A percentile compares a stretch with the other conserved stretches of the same genome.
Conservation (phyloP, 805 yeast species). For the Pichia occidentalis region DNA sequence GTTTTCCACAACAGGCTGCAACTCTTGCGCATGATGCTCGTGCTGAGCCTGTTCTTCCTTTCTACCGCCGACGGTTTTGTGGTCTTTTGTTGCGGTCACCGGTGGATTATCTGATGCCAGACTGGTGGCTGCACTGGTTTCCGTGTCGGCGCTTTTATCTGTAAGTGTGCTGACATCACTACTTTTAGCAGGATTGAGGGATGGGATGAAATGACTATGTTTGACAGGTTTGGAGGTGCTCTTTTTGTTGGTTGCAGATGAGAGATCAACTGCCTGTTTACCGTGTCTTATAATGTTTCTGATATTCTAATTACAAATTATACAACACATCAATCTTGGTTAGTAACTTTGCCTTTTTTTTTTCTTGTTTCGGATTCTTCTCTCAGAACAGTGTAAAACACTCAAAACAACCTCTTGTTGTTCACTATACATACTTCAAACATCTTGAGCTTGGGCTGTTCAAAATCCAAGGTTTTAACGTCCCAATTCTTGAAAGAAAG, state of each 20-base stretch:
- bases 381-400: no score
- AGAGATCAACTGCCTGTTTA: conserved; percentile 27
- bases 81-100: not conserved
- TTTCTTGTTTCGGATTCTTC: no score
- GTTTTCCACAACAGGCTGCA: conserved; percentile 28
- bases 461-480: no score
- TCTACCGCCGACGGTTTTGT: not conserved
- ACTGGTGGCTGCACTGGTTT: not conserved
- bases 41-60: conserved; percentile 1
- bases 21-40: conserved; percentile 21
- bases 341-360: not conserved
- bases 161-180: not conserved
- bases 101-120: conserved; percentile 14
- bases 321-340: not conserved
- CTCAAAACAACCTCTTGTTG: no score
- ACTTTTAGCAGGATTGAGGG: not conserved
- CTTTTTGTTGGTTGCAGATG: not conserved
- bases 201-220: no score
- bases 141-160: not conserved
- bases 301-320: conserved; percentile 27
- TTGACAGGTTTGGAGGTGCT: no score
- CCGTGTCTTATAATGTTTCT: conserved; percentile 41
- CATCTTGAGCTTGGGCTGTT: no score
- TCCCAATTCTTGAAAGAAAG: no score
- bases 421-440: no score